These are phyloP conservation scores for Starmera pachycereana DNA, from an alignment of 805 yeast genomes.

Conservation along the genomic window DNA sequence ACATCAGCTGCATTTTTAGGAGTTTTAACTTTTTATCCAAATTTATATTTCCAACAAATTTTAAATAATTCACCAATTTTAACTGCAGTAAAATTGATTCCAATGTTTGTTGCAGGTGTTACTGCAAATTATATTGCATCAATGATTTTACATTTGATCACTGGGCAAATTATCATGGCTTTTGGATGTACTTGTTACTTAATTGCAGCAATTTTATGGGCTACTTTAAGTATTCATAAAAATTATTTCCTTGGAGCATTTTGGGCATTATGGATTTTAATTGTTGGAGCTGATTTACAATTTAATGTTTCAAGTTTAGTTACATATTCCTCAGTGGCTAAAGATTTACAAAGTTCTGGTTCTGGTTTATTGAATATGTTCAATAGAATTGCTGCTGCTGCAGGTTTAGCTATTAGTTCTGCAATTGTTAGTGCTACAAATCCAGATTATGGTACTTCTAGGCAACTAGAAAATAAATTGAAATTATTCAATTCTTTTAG, in stretches of 20 bases:
- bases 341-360: slow-evolving; percentile 31
- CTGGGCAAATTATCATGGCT: slow-evolving; percentile 24
- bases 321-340: slow-evolving; percentile 29
- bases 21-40: slow-evolving; percentile 16
- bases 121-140: slow-evolving; percentile 37
- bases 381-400: slow-evolving; percentile 28
- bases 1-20: not conserved
- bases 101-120: slow-evolving; percentile 33
- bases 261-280: slow-evolving; percentile 29
- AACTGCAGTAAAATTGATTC: slow-evolving; percentile 32
- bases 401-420: slow-evolving; percentile 32
- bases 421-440: slow-evolving; percentile 27
- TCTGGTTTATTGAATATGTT: slow-evolving; percentile 39
- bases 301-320: slow-evolving; percentile 36
- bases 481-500: slow-evolving; percentile 23
- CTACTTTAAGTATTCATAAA: slow-evolving; percentile 24
- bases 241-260: slow-evolving; percentile 37
- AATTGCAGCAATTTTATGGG: slow-evolving; percentile 18
- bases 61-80: slow-evolving; percentile 27
- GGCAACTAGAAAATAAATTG: slow-evolving; percentile 12
- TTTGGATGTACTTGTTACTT: not conserved
- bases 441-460: slow-evolving; percentile 20
- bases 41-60: slow-evolving; percentile 33
- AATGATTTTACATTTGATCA: slow-evolving; percentile 31
- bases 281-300: slow-evolving; percentile 36